A percentile compares a stretch with the other conserved stretches of the same genome.
These are phyloP conservation scores for Flammula alnicola DNA, from an alignment of 1,284 basidiomycete species.

Conservation along the genomic window DNA sequence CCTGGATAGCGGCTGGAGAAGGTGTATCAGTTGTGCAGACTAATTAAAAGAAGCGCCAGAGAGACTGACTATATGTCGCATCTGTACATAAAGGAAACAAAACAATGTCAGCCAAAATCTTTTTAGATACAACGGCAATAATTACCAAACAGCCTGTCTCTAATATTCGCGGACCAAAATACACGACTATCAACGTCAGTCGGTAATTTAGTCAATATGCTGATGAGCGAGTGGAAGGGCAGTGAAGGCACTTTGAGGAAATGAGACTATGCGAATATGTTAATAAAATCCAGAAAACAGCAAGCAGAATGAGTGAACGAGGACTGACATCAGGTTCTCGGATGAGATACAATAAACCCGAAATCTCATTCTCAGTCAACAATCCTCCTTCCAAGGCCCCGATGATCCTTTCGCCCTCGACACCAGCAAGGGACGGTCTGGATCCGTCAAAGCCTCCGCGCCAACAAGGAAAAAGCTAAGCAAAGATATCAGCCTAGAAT, in stretches of 20 bases:
- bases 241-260: slow-evolving; percentile 82
- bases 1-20: slow-evolving; percentile 41
- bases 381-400: slow-evolving; percentile 63
- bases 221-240: slow-evolving; percentile 76
- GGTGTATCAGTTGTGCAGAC: slow-evolving; percentile 19
- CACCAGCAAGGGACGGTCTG: slow-evolving; percentile 64
- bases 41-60: slow-evolving; percentile 1
- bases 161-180: slow-evolving; percentile 63
- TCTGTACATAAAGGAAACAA: slow-evolving; percentile 31
- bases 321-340: slow-evolving; percentile 68
- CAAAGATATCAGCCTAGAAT: slow-evolving; percentile 1
- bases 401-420: slow-evolving; percentile 59
- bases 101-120: slow-evolving; percentile 9
- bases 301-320: slow-evolving; percentile 5
- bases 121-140: slow-evolving; percentile 12
- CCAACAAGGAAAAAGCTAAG: slow-evolving; percentile 78
- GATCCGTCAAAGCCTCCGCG: slow-evolving; percentile 73
- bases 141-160: slow-evolving; percentile 70
- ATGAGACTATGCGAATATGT: slow-evolving; percentile 57
- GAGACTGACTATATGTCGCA: slow-evolving; percentile 38
- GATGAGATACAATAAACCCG: slow-evolving; percentile 67
- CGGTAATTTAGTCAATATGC: slow-evolving; percentile 76
- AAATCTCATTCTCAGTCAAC: slow-evolving; percentile 66
- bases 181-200: slow-evolving; percentile 70
- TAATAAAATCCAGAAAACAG: slow-evolving; percentile 10